Evolutionary conservation across 1,284 basidiomycete species (phyloP), one percentile per base, ranked within the genome.

Genomic region (Grifola frondosa): DNA sequence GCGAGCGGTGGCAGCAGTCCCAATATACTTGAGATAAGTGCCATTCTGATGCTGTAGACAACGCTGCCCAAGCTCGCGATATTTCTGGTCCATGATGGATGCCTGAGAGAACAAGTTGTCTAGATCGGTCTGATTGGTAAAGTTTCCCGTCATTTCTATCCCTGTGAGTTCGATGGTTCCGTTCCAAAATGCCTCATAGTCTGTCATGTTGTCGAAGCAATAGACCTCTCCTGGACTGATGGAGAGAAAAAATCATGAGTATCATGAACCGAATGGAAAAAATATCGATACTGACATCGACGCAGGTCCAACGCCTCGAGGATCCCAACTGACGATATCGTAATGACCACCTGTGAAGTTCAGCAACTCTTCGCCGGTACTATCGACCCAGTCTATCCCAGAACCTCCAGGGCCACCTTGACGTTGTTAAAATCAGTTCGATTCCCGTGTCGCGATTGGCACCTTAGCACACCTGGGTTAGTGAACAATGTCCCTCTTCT

Each of bases 1-100:
- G 29, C 53, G 44, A 8, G 31, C 45, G 4, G 44, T 49, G 4
- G 50, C 50, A 1, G 53, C 48, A 10, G 48, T 52, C 7, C 53
- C 53, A 9, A 54, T 37, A 29, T 54, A 54, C 25, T 38, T 35
- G 7, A 50, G 36, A 25, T 28, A 44, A 21, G 39, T 30, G 1
- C 42, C 47, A 15, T n/a, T 26, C 6, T 34, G 28, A 4, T 30
- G 22, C 7, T 22, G 6, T 15, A 32, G 17, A 36, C 49, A 51
- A 4, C 44, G 32, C 21, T 28, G 3, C 3, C 26, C 44, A 16
- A 52, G 25, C 28, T 46, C 50, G 12, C n/a, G 20, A 28, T 47
- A 52, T 36, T 47, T 52, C 33, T 39, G 16, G 42, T 52, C 41
- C 50, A 49, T 44, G 3, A 30, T 13, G 3, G 23, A n/a, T 4